Base-by-base conservation (phyloP, 163 green algal genomes). In the Coccomyxa subellipsoidea region DNA sequence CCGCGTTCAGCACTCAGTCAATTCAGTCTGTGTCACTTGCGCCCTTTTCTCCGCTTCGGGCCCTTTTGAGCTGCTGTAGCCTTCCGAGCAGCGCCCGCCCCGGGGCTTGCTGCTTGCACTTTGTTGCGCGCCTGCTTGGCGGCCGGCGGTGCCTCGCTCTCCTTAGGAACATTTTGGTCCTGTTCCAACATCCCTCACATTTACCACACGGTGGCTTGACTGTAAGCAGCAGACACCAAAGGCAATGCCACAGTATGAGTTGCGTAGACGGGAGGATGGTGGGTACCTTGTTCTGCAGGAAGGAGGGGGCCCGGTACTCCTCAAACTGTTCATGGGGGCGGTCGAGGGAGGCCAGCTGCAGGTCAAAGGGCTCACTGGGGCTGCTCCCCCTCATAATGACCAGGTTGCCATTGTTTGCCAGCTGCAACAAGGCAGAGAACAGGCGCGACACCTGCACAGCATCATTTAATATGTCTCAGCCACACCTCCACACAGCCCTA, bases 341-440 rank as follows among this genome's bases (percentile, higher is more conserved):
- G 9, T 27, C 39, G 23, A 69, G 38, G 23, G 29, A 36, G 31
- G 36, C 18, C 6, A 80, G 76, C 25, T 8, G 76, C 3, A 80
- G 76, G 8, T n/a, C 18, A 38, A 80, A 80, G 76, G 38, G 29
- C 31, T 69, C 36, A 25, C 39, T 39, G 8, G 70, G 70, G 32
- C 21, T 39, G 21, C 27, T n/a, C 15, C 76, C 76, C 8, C 76
- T 15, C 38, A 71, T 10, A 36, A 90, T 84, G 27, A 77, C 47
- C 5, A 91, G 36, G 32, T 86, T 89, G 54, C 92, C 91, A 81
- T 94, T 93, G 83, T 96, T 96, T 71, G 95, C 89, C 40, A 97
- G 90, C 87, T 97, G 93, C 89, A 96, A 87, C 90, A 94, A 93
- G 32, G 93, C 88, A 0, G 88, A 87, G 88, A 97, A 97, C n/a